Evolutionary conservation across 176 grass and related monocot genomes (phyloP).

Genomic region (Metroxylon sagu): DNA sequence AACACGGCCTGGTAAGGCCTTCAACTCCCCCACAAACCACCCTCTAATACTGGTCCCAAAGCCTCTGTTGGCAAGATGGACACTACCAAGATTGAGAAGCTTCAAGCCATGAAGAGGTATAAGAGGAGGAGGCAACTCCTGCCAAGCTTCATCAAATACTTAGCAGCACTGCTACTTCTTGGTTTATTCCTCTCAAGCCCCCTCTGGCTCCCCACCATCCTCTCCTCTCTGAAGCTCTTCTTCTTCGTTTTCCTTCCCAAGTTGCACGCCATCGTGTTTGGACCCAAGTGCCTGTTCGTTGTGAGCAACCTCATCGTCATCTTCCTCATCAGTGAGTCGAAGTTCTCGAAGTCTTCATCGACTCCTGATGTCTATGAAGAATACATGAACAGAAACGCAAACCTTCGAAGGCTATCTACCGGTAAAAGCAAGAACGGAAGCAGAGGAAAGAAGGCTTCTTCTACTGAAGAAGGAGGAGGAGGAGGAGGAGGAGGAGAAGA

Average conservation of each 20-base stretch:
- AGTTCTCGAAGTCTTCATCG: slow-evolving; percentile 30
- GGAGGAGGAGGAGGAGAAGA: not conserved
- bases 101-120: not conserved
- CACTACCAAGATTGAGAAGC: slow-evolving; percentile 5
- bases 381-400: slow-evolving; percentile 29
- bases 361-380: slow-evolving; percentile 43
- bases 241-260: slow-evolving; percentile 46
- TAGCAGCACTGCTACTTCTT: slow-evolving; percentile 29
- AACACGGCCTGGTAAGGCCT: too few species aligned
- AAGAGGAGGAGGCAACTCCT: not conserved
- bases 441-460: slow-evolving; percentile 3
- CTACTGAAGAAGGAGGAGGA: slow-evolving; percentile 16
- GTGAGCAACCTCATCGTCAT: slow-evolving; percentile 73
- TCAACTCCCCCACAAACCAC: too few species aligned
- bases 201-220: slow-evolving; percentile 46
- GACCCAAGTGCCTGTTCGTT: slow-evolving; percentile 80
- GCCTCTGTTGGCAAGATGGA: not conserved
- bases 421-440: not conserved
- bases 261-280: slow-evolving; percentile 32
- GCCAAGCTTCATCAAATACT: slow-evolving; percentile 28
- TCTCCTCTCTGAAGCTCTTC: slow-evolving; percentile 32
- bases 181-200: slow-evolving; percentile 62
- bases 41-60: too few species aligned
- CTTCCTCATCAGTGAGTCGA: slow-evolving; percentile 77
- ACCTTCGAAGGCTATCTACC: not conserved